Base-by-base conservation (phyloP, 257 asterid species). In the Solanum rostratum region DNA sequence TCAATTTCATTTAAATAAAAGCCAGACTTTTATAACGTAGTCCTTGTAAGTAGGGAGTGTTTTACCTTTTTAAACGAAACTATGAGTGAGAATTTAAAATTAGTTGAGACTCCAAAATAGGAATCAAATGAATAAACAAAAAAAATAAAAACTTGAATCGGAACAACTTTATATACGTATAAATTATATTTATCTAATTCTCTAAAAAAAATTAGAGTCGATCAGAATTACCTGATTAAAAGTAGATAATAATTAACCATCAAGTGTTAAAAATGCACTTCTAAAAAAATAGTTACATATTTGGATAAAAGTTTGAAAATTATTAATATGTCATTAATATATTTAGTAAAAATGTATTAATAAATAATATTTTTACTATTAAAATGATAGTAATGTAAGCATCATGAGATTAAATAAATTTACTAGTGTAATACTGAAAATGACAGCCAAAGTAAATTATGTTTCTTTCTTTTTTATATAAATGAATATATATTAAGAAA, bases 81-180 rank as follows among this genome's bases (percentile, higher is more conserved):
- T 52, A 15, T 6, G 2, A 5, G 0, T 27, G 0, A 13, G 3
- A 27, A 14, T 29, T 15, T 0, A 3, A 3, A 29, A 29, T 29
- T 60, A 60, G 1, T 29, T 0, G 18, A 24, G 8, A 24, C 13
- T 27, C 22, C 1, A 62, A 24, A 62, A 10, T 0, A 1, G 7
- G 0, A 6, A 27, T 3, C 0, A 0, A 6, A 63, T 6, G 1
- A 24, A 12, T 9, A 63, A 27, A 3, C 10, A 27, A 14, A 62
- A 24, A 13, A 33, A 33, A 33, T 33, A 24, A 62, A 62, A 62
- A 63, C 2, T 63, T 15, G 45, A 54, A 62, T 62, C 4, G 13
- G 7, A 30, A 30, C 1, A 65, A 30, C 3, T 1, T 15, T 65
- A 65, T 30, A 27, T 10, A 19, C 7, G 0, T 30, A 37, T 69